Evolutionary conservation across 306 rosid genomes (phyloP).

Genomic region (Gleditsia sinensis): DNA sequence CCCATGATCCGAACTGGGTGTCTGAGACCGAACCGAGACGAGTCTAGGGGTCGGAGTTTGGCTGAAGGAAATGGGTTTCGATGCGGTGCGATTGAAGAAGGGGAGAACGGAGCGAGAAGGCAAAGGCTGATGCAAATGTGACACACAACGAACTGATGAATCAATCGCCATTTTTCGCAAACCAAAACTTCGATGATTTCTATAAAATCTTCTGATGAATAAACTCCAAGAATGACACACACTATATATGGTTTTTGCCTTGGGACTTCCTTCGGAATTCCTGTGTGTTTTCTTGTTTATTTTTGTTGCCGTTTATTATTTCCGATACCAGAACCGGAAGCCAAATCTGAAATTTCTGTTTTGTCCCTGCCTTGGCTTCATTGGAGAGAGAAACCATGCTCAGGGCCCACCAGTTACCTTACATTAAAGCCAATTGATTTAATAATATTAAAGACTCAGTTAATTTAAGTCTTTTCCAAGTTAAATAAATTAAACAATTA

Average conservation of each 20-base stretch:
- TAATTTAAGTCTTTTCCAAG: no score
- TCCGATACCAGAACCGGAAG: no score
- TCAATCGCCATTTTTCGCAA: constrained; percentile 47
- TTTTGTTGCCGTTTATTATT: background rate
- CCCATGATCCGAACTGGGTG: constrained; percentile 44
- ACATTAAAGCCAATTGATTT: no score
- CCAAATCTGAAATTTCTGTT: background rate
- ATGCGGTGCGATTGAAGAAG: constrained; percentile 28
- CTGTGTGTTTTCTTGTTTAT: no score
- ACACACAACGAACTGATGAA: constrained; percentile 49
- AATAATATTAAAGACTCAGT: no score
- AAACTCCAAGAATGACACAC: background rate
- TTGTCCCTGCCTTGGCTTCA: no score
- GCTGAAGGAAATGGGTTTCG: constrained; percentile 38
- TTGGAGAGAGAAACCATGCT: no score
- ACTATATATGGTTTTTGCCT: no score
- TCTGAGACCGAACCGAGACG: constrained; percentile 58
- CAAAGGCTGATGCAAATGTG: constrained; percentile 43
- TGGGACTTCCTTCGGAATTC: no score
- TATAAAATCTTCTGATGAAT: background rate
- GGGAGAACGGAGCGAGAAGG: constrained; percentile 37
- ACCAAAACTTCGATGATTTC: background rate
- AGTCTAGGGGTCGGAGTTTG: constrained; percentile 39
- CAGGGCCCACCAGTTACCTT: no score
- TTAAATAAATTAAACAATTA: no score